phyloP scores from a whole-genome alignment of 306 rosid genomes.

The Abrus pulchellus region DNA sequence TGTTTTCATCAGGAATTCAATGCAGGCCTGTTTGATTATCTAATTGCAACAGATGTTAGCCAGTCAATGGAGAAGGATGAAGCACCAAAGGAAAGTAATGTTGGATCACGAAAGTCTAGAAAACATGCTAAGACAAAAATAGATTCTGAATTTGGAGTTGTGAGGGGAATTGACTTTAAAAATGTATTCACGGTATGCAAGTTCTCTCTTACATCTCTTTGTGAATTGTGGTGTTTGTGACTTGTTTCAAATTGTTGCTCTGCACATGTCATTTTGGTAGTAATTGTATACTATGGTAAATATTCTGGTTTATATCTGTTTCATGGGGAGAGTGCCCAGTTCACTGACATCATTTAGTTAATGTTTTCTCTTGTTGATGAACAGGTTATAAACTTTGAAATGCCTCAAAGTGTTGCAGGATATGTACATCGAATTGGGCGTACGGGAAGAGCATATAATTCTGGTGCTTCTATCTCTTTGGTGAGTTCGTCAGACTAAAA shows the following conservation, averaged over 20 bases:
- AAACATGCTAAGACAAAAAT: constrained; percentile 64
- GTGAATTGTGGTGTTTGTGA: neutral
- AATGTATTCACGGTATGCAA: constrained; percentile 88
- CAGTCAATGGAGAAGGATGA: constrained; percentile 80
- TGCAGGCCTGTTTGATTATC: constrained; percentile 96
- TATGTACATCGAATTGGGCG: constrained; percentile 96
- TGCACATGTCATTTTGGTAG: constrained; percentile 12
- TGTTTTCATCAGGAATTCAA: constrained; percentile 86
- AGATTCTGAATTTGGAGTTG: constrained; percentile 97
- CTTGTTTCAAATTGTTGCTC: constrained; percentile 31
- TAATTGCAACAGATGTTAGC: constrained; percentile 87
- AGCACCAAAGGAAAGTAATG: constrained; percentile 56
- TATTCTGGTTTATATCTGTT: constrained; percentile 36
- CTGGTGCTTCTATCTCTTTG: constrained; percentile 90
- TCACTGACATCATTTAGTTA: constrained; percentile 29
- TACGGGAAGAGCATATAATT: constrained; percentile 92
- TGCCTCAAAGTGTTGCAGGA: constrained; percentile 83
- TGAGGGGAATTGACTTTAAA: constrained; percentile 93
- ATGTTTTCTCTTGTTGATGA: constrained; percentile 30
- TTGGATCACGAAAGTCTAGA: constrained; percentile 58
- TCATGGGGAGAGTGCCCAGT: constrained; percentile 22
- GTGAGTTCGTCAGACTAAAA: constrained; percentile 62
- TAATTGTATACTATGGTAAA: constrained; percentile 10
- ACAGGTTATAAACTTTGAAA: constrained; percentile 93
- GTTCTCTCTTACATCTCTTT: constrained; percentile 32